phyloP scores from a whole-genome alignment of 202 grass and related monocot genomes.

The Zoysia matrella region DNA sequence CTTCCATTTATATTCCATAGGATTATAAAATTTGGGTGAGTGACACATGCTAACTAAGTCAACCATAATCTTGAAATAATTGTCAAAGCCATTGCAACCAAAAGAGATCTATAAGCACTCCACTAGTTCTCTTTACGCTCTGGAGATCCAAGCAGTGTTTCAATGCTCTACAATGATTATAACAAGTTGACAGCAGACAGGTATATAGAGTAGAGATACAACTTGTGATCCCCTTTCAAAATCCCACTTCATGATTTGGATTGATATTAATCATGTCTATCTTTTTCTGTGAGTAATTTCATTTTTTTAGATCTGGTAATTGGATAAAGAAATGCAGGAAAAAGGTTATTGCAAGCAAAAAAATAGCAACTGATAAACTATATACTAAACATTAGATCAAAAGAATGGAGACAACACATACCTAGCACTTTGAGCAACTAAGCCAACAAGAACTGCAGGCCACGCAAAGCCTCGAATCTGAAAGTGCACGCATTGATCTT shows the following conservation, averaged over 20 bases:
- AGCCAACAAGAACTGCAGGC: conserved; percentile 96
- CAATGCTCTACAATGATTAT: conserved; percentile 1
- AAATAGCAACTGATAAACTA: conserved; percentile 5
- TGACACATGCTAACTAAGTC: not conserved
- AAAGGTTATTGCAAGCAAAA: conserved; percentile 2
- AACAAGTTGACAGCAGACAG: not conserved
- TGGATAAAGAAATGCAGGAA: conserved; percentile 14
- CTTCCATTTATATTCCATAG: conserved; percentile 1
- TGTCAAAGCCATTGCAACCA: conserved; percentile 14
- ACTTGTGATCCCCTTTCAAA: conserved; percentile 2
- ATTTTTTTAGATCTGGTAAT: conserved; percentile 2
- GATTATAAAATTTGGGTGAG: conserved; percentile 16
- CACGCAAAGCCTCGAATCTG: conserved; percentile 97
- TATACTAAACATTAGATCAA: conserved; percentile 26
- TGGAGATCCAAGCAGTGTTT: conserved; percentile 4
- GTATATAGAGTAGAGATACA: conserved; percentile 19
- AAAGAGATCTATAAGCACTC: conserved; percentile 23
- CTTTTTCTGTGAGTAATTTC: not conserved
- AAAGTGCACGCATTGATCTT: conserved; percentile 37
- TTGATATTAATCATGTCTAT: not conserved
- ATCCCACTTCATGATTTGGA: conserved; percentile 3
- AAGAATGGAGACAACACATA: conserved; percentile 43
- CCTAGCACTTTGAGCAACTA: conserved; percentile 99
- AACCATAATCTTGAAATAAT: conserved; percentile 11
- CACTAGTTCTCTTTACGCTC: not conserved